Evolutionary conservation across 352 stramenopile species (phyloP), one percentile per base, ranked within the genome.

Genomic region (Phytopythium sindhum): DNA sequence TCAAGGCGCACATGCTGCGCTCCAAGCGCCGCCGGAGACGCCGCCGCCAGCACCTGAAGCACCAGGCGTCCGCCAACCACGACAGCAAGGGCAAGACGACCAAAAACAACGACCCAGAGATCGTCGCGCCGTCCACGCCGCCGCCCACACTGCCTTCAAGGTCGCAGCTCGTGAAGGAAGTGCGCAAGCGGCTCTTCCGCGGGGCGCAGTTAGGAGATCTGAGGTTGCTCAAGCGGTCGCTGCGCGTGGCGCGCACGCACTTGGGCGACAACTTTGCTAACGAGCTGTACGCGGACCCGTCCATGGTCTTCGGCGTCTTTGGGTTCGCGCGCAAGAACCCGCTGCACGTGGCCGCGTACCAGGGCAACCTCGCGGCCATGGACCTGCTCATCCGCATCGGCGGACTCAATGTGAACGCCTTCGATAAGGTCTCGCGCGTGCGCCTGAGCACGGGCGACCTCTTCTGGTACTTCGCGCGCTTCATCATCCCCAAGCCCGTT

Each of bases 261-360:
- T 66, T 93, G 12, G 86, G 84, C 2, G 57, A 72, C 2, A 65
- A 55, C 26, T 95, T 93, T 61, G 78, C 81, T 4, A 66, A 64
- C 31, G 77, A 90, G 19, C 61, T 93, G 61, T 95, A 91, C 56
- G 73, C 76, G 2, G 84, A 92, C 42, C 78, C 84, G 14, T 71
- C 75, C 35, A 81, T 95, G 60, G 69, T 82, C 51, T 75, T 90
- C 23, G 72, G 81, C 51, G 81, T 89, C n/a, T 90, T 90, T 63
- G 74, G 79, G n/a, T 78, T 82, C 29, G 86, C 84, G 23, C 87
- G 79, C 64, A 95, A 95, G 65, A 93, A 95, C 54, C 86, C 86
- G 28, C 84, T 95, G 80, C 86, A 95, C 33, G 81, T 95, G 7
- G 86, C 86, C 1, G 86, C 86, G 19, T 91, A 90, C 58, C 80